Conservation (phyloP, 192 early-diverging fungal species). For the Backusella tarrabulga region DNA sequence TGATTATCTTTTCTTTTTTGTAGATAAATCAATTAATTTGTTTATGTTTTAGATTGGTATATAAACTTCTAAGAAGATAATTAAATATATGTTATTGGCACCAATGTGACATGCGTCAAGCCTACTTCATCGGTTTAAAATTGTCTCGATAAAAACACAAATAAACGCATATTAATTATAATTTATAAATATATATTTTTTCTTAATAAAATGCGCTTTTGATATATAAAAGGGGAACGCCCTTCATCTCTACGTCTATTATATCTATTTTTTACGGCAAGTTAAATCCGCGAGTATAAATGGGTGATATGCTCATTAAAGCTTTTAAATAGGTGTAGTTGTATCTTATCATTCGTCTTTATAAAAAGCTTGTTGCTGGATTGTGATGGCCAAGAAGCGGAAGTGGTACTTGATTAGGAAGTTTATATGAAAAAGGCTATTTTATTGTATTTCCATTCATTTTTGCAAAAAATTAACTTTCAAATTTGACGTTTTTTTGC, state of each 20-base stretch:
- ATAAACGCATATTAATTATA: not conserved
- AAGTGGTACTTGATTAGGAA: not conserved
- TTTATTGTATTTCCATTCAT: too few species aligned
- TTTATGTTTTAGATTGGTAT: too few species aligned
- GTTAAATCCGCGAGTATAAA: not conserved
- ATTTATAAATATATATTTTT: not conserved
- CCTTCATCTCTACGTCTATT: not conserved
- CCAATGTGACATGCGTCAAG: not conserved
- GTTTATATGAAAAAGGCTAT: not conserved
- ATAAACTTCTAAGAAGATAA: too few species aligned
- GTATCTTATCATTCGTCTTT: not conserved
- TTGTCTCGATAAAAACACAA: not conserved
- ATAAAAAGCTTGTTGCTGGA: too few species aligned
- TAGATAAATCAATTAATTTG: not conserved
- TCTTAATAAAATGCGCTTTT: not conserved
- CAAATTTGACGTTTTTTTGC: too few species aligned
- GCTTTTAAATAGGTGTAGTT: not conserved
- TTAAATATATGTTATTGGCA: too few species aligned
- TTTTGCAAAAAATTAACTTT: too few species aligned
- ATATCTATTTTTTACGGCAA: not conserved
- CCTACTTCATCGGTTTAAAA: not conserved
- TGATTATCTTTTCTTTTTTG: not conserved
- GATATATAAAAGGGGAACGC: not conserved
- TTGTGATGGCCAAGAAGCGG: not conserved
- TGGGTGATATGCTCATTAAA: not conserved